Conservation (phyloP, 345 rosid genomes). For the Eucalyptus regnans region DNA sequence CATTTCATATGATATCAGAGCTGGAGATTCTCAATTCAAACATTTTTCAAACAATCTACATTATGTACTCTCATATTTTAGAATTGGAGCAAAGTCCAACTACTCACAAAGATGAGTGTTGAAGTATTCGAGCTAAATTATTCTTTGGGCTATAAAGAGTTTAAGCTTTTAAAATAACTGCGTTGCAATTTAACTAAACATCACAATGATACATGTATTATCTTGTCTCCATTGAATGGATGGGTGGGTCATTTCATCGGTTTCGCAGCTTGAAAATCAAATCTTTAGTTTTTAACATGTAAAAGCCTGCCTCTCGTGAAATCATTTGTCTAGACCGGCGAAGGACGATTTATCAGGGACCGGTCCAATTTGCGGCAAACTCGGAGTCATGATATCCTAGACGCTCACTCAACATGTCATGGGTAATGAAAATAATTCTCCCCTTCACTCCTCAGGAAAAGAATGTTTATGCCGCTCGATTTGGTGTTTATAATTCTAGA, state of each 20-base stretch:
- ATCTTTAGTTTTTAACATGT: not conserved
- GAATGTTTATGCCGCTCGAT: no score
- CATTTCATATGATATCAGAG: no score
- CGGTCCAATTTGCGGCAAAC: not conserved
- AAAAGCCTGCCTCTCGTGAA: rapidly evolving
- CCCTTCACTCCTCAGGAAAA: no score
- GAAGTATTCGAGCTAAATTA: not conserved
- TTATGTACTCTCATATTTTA: rapidly evolving
- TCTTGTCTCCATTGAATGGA: not conserved
- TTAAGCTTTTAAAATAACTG: not conserved
- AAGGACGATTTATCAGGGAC: not conserved
- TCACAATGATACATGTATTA: not conserved
- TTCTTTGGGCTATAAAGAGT: not conserved
- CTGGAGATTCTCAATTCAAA: no score
- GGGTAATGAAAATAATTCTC: no score
- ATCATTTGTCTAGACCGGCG: not conserved
- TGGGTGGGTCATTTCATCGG: not conserved
- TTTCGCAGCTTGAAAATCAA: not conserved
- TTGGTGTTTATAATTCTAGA: no score
- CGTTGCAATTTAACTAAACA: not conserved
- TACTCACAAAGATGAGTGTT: not conserved
- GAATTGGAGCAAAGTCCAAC: not conserved
- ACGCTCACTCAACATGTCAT: no score
- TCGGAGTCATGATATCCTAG: no score
- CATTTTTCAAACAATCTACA: rapidly evolving